These are phyloP conservation scores for Penicillium odoratum DNA, from an alignment of 495 filamentous ascomycete species.

Conservation along the genomic window DNA sequence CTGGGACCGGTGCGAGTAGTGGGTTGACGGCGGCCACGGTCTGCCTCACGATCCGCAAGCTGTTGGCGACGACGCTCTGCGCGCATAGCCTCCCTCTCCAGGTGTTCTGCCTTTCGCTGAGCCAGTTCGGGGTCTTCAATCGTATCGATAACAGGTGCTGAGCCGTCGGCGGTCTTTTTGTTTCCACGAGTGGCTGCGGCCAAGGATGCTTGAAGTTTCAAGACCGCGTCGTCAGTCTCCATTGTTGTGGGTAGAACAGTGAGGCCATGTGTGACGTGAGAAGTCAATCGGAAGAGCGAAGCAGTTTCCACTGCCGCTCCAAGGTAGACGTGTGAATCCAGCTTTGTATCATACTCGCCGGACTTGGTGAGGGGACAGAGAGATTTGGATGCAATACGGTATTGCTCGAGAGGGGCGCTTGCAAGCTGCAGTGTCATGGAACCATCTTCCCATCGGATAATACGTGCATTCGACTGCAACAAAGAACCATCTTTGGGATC, in stretches of 20 bases:
- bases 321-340: slow-evolving; percentile 82
- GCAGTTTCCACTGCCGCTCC: slow-evolving; percentile 69
- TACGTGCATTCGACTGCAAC: slow-evolving; percentile 72
- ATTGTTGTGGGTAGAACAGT: slow-evolving; percentile 67
- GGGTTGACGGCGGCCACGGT: slow-evolving; percentile 53
- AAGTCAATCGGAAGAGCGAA: slow-evolving; percentile 69
- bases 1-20: slow-evolving; percentile 47
- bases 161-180: slow-evolving; percentile 60
- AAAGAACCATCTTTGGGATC: slow-evolving; percentile 58
- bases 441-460: slow-evolving; percentile 83
- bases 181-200: slow-evolving; percentile 56
- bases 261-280: slow-evolving; percentile 77
- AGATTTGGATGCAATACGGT: slow-evolving; percentile 71
- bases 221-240: slow-evolving; percentile 74
- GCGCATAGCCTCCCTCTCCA: slow-evolving; percentile 69
- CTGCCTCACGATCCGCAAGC: slow-evolving; percentile 62
- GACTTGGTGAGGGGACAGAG: slow-evolving; percentile 69
- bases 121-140: slow-evolving; percentile 79
- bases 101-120: slow-evolving; percentile 70
- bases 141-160: slow-evolving; percentile 57
- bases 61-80: slow-evolving; percentile 67
- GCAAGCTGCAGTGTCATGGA: slow-evolving; percentile 78
- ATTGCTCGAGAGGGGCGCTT: slow-evolving; percentile 71
- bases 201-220: slow-evolving; percentile 69
- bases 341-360: slow-evolving; percentile 61